phyloP scores from a whole-genome alignment of 1,284 basidiomycete genomes.

The Apiotrichum veenhuisii region DNA sequence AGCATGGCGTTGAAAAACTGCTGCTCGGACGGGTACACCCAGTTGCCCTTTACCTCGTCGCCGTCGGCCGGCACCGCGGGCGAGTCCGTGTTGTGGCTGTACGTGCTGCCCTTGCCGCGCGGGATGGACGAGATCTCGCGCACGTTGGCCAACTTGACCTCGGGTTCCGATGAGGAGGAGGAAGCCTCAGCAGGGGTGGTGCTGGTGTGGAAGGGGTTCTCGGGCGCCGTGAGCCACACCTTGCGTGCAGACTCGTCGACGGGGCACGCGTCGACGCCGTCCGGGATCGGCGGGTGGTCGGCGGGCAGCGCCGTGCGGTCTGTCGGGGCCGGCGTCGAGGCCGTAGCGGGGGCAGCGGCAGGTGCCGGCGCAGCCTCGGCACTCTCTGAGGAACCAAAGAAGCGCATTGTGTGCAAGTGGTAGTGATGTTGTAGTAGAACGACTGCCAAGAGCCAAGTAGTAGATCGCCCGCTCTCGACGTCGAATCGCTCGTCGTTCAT shows the following conservation, averaged over 20 bases:
- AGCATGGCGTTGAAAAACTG: slow-evolving; percentile 96
- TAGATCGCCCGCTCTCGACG: neutral
- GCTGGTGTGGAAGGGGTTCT: slow-evolving; percentile 25
- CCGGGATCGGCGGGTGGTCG: slow-evolving; percentile 22
- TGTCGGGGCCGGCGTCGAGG: neutral
- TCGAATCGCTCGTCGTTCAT: neutral
- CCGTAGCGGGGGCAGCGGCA: neutral
- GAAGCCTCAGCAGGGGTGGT: slow-evolving; percentile 18
- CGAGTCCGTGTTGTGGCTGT: slow-evolving; percentile 19
- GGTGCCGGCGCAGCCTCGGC: neutral
- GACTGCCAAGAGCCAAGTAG: neutral
- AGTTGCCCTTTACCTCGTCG: slow-evolving; percentile 56
- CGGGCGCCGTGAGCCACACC: slow-evolving; percentile 47
- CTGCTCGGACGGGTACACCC: slow-evolving; percentile 97
- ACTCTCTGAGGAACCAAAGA: slow-evolving; percentile 5
- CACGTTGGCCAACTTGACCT: slow-evolving; percentile 49
- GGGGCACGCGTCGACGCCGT: slow-evolving; percentile 58
- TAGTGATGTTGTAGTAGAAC: neutral
- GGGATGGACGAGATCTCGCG: slow-evolving; percentile 89
- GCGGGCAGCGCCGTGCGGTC: slow-evolving; percentile 2
- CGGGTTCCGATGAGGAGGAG: slow-evolving; percentile 51
- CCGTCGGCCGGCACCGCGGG: slow-evolving; percentile 48
- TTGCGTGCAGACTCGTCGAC: slow-evolving; percentile 57
- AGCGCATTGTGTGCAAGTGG: slow-evolving; percentile 4
- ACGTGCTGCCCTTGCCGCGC: slow-evolving; percentile 43